These are phyloP conservation scores for Kazachstania bromeliacearum DNA, from an alignment of 805 yeast species.

Conservation along the genomic window DNA sequence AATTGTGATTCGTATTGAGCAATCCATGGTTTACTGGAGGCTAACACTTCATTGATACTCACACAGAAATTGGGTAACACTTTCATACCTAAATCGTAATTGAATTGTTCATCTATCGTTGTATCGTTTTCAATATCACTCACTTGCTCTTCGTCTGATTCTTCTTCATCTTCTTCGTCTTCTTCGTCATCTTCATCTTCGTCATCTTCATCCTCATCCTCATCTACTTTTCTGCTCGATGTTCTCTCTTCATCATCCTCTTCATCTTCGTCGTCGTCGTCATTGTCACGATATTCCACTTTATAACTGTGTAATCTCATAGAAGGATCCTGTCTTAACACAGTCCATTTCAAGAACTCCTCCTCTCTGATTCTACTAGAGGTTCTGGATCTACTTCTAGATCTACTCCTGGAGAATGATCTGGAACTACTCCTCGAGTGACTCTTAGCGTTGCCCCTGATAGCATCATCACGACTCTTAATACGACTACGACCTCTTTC, in stretches of 20 bases:
- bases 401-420: slow-evolving; percentile 6
- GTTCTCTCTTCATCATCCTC: slow-evolving; percentile 8
- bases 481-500: slow-evolving; percentile 25
- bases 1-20: slow-evolving; percentile 16
- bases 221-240: too few species aligned
- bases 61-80: slow-evolving; percentile 27
- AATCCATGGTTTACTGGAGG: slow-evolving; percentile 26
- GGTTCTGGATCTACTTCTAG: slow-evolving; percentile 23
- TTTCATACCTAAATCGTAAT: slow-evolving; percentile 26
- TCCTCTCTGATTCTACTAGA: slow-evolving; percentile 21
- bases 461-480: slow-evolving; percentile 10
- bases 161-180: slow-evolving; percentile 27
- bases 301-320: slow-evolving; percentile 38
- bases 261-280: slow-evolving; percentile 7
- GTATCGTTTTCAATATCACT: slow-evolving; percentile 30
- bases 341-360: slow-evolving; percentile 50
- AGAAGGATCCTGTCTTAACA: slow-evolving; percentile 65
- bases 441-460: not conserved
- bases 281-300: slow-evolving; percentile 9
- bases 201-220: slow-evolving; percentile 36
- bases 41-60: slow-evolving; percentile 22
- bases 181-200: slow-evolving; percentile 51
- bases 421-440: slow-evolving; percentile 7
- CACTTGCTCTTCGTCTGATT: slow-evolving; percentile 34
- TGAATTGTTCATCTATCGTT: slow-evolving; percentile 25